Percentiles rank a stretch among this genome's conserved stretches.
Evolutionary conservation across 2,329 filamentous ascomycete genomes (phyloP).

Genomic region (Ophiostoma fasciatum): DNA sequence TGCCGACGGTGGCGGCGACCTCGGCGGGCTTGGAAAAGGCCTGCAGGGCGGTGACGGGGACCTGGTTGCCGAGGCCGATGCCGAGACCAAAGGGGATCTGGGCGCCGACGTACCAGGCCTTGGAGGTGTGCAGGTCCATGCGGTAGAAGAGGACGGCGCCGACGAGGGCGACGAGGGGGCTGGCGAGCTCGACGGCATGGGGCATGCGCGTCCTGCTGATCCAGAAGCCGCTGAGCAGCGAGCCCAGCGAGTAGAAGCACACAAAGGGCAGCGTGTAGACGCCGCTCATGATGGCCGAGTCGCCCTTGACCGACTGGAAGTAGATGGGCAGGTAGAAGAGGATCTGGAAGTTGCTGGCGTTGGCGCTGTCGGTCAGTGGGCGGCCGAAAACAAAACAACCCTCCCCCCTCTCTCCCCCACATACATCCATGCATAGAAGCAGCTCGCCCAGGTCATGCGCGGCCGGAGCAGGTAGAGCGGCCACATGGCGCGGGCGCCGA

Average conservation of each 20-base stretch:
- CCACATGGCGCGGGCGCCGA: conserved; percentile 35
- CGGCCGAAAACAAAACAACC: too few relatives aligned
- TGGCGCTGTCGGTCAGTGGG: too few relatives aligned
- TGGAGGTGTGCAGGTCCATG: conserved; percentile 17
- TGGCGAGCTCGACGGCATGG: conserved; percentile 20
- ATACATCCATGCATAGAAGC: too few relatives aligned
- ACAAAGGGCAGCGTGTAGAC: conserved; percentile 24
- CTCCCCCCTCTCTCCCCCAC: too few relatives aligned
- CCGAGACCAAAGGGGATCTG: conserved; percentile 32
- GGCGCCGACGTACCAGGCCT: conserved; percentile 29
- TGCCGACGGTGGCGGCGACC: conserved; percentile 23
- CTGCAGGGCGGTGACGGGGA: conserved; percentile 25
- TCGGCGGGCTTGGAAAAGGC: conserved; percentile 18
- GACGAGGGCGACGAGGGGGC: too few relatives aligned
- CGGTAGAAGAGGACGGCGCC: conserved; percentile 24
- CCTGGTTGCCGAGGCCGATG: conserved; percentile 28
- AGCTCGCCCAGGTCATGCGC: conserved; percentile 28
- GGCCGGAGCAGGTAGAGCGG: conserved; percentile 27
- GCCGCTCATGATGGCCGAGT: conserved; percentile 20
- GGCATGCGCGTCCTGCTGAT: neutral
- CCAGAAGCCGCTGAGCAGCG: conserved; percentile 1
- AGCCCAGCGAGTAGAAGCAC: conserved; percentile 20
- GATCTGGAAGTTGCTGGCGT: conserved; percentile 26
- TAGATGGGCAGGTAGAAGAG: conserved; percentile 34
- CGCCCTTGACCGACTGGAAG: conserved; percentile 30